phyloP scores from a whole-genome alignment of 129 eudicot species.

The Dittrichia graveolens region DNA sequence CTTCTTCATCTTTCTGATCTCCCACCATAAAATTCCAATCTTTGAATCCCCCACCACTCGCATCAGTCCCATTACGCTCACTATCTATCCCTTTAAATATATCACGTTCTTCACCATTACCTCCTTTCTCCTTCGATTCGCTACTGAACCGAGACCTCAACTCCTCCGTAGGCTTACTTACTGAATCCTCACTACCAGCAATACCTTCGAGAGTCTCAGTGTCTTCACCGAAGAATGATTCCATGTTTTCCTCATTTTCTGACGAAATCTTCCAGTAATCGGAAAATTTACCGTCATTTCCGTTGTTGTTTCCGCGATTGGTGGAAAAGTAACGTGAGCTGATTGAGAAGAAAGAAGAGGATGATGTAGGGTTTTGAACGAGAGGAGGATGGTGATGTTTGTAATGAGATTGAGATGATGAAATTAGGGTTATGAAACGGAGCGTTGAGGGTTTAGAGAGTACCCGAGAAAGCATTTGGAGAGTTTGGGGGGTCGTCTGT shows the following conservation, averaged over 20 bases:
- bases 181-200: not conserved
- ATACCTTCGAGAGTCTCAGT: not conserved
- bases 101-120: constrained; percentile 24
- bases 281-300: constrained; percentile 10
- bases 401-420: constrained; percentile 49
- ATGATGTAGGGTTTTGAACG: constrained; percentile 35
- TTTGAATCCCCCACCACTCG: constrained; percentile 35
- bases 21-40: constrained; percentile 52
- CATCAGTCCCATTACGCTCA: constrained; percentile 10
- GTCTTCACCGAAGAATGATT: constrained; percentile 46
- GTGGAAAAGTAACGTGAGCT: constrained; percentile 50
- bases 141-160: constrained; percentile 21
- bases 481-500: not conserved
- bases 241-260: constrained; percentile 37
- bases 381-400: constrained; percentile 26
- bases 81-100: constrained; percentile 34
- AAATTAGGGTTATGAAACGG: constrained; percentile 47
- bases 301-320: constrained; percentile 18
- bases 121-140: constrained; percentile 16
- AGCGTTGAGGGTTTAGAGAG: constrained; percentile 53
- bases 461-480: constrained; percentile 69
- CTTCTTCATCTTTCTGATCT: constrained; percentile 36
- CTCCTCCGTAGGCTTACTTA: constrained; percentile 2
- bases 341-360: constrained; percentile 17
- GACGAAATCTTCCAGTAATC: constrained; percentile 60